Base-by-base conservation (phyloP, 768 basidiomycete genomes). In the Dacryopinax spathularia region DNA sequence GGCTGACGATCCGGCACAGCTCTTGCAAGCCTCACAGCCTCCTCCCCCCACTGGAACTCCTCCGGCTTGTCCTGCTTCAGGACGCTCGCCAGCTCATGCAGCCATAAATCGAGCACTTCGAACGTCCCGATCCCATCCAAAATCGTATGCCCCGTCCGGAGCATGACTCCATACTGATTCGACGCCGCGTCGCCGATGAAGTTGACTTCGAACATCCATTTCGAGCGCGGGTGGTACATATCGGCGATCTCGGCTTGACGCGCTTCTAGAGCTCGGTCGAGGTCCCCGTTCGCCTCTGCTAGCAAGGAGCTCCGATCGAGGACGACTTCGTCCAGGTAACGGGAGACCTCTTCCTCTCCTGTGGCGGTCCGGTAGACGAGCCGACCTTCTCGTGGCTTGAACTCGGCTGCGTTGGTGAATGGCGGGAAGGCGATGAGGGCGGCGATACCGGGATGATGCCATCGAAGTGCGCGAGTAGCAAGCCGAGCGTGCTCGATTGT, bases 171-270 rank as follows among this genome's bases (percentile, higher is more conserved):
- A 18, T 56, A 20, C 48, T 56, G 25, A 29, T 31, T 31, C 48
- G 29, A 56, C 5, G 25, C 48, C 13, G 48, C 22, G 48, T 56
- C 48, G 29, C 13, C 10, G 48, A 56, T 56, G 25, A 27, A 56
- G 48, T 56, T 25, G 48, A 56, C 48, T 56, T 56, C 31, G 48
- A 56, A 18, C 48, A 56, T 56, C 48, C 48, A 56, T 20, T 56
- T 10, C 25, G 22, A 27, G 25, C 48, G 48, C 10, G 48, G 48
- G 13, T 9, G 15, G 10, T 22, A 27, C 25, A 56, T 56, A 6
- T 22, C 48, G 25, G 25, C 48, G 25, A 56, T 13, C 2, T 56
- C 48, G 2, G 3, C 31, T 29, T 56, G 25, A 15, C 25, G 48
- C 29, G 48, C 48, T 22, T 56, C 48, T 10, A 56, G 48, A 5